phyloP scores from a whole-genome alignment of 805 yeast species.

The Blastobotrys peoriensis region DNA sequence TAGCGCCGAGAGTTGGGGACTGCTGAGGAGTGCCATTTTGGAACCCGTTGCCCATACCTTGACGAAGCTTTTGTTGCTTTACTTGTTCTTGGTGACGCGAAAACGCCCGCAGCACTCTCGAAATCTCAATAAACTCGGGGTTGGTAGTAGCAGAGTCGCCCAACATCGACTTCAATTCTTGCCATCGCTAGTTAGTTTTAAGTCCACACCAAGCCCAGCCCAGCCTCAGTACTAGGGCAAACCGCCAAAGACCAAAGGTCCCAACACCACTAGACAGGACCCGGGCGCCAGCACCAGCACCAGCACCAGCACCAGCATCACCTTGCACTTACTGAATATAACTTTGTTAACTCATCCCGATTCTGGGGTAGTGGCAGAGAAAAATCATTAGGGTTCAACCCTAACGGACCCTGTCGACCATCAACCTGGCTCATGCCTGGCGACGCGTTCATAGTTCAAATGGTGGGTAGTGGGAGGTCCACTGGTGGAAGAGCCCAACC shows the following conservation, averaged over 20 bases:
- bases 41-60: conserved; percentile 3
- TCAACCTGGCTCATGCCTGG: neutral
- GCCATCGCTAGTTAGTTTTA: conserved; percentile 43
- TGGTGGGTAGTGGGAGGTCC: too few species aligned
- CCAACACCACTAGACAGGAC: too few species aligned
- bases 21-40: neutral
- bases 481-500: too few species aligned
- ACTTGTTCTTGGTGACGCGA: conserved; percentile 36
- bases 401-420: neutral
- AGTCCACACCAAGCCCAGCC: neutral
- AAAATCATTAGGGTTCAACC: neutral
- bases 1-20: neutral
- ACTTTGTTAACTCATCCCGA: conserved; percentile 2
- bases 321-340: conserved; percentile 3
- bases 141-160: conserved; percentile 48
- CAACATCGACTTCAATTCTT: conserved; percentile 43
- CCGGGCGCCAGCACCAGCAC: neutral
- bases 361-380: conserved; percentile 3
- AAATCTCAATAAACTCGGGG: conserved; percentile 53
- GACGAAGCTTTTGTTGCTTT: conserved; percentile 16
- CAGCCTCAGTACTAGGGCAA: too few species aligned
- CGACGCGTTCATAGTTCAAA: neutral
- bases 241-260: too few species aligned
- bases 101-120: conserved; percentile 42
- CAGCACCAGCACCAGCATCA: neutral